phyloP scores from a whole-genome alignment of 495 filamentous ascomycete genomes.

The Aspergillus egyptiacus region DNA sequence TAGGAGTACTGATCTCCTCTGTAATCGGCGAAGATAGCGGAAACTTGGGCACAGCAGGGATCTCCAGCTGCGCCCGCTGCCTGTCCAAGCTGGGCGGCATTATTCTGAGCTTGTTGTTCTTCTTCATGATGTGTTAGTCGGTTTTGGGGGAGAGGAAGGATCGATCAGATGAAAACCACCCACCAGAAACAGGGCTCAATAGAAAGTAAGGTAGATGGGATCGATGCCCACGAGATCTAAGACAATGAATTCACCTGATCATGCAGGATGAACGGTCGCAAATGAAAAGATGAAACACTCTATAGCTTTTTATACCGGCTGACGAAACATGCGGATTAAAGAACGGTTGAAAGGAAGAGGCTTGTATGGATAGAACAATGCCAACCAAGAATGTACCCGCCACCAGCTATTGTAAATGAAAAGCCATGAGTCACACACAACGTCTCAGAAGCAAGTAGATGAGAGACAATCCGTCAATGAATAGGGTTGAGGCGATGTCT shows the following conservation, averaged over 20 bases:
- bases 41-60: slow-evolving; percentile 31
- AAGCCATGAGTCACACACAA: slow-evolving; percentile 1
- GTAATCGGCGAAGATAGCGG: slow-evolving; percentile 43
- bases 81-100: slow-evolving; percentile 26
- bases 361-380: slow-evolving; percentile 14
- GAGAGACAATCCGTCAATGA: neutral
- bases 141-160: neutral
- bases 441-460: neutral
- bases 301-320: slow-evolving; percentile 8
- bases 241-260: neutral
- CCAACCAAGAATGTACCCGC: slow-evolving; percentile 5
- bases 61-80: slow-evolving; percentile 25
- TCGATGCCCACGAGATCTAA: neutral
- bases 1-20: slow-evolving; percentile 38
- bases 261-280: neutral
- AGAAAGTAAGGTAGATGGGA: neutral
- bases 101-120: neutral
- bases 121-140: slow-evolving; percentile 1
- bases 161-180: neutral
- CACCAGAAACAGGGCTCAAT: neutral
- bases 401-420: slow-evolving; percentile 8
- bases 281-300: slow-evolving; percentile 2
- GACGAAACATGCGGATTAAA: slow-evolving; percentile 3
- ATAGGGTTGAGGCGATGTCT: neutral
- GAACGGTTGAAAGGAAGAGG: slow-evolving; percentile 3